Evolutionary conservation across 2,329 filamentous ascomycete species (phyloP), one percentile per base, ranked within the genome.

Genomic region (Fusarium sp.): DNA sequence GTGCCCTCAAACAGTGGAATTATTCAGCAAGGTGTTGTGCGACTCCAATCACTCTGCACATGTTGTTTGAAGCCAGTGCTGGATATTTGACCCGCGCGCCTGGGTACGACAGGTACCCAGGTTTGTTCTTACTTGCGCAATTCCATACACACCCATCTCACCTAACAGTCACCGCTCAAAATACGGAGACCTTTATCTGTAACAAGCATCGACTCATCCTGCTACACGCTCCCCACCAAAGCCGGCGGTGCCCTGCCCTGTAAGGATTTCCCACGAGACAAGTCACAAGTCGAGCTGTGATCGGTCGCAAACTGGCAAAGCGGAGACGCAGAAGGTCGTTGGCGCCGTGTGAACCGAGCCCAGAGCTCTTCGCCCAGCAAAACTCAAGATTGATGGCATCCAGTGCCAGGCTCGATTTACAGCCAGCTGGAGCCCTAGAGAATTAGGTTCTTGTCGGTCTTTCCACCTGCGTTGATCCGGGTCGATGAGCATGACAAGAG

Each of bases 401-500:
- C 56, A 69, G 67, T 67, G 41, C 55, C 68, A 68, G 59, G 55
- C 68, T 63, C 16, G 40, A 55, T 71, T 64, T 64, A 60, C 55
- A 65, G 53, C 63, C 63, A 67, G 56, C 46, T 61, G 57, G 41
- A 70, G 63, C 57, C 66, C 42, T 63, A 53, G 42, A 30, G 42
- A 41, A 71, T 66, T 71, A 68, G 59, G 63, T 65, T 71, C 55
- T 59, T 28, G 63, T 68, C 45, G 42, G 63, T 55, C 63, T 64
- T 67, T 53, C 34, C 41, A 55, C 55, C 59, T 54, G 59, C 46
- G 46, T 50, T 50, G 57, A 67, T 59, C 58, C 37, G 46, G 51
- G 68, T 73, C 63, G 63, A 74, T 68, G 70, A 74, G 72, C 60
- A 70, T 57, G 63, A 66, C 66, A 61, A 75, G 32, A 62, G 50